These are phyloP conservation scores for Ophiostoma himal-ulmi DNA, from an alignment of 2,329 filamentous ascomycete genomes.

Conservation along the genomic window DNA sequence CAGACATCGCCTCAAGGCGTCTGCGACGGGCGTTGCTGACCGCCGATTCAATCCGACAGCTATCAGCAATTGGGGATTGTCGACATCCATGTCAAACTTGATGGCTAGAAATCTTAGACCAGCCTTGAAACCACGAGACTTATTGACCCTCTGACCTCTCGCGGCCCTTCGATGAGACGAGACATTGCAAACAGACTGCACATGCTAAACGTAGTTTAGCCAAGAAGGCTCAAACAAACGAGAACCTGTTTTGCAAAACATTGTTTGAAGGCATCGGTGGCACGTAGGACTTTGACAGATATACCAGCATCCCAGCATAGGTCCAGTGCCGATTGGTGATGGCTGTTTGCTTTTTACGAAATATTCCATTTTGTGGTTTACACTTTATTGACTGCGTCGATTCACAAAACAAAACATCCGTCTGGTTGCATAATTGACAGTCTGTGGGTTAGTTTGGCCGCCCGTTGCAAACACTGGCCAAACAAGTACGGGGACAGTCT, in stretches of 20 bases:
- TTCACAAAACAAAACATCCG: not conserved
- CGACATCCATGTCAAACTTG: too few relatives aligned
- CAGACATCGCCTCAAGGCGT: too few relatives aligned
- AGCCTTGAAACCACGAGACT: not conserved
- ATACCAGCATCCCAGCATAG: not conserved
- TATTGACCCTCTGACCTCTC: not conserved
- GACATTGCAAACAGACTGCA: not conserved
- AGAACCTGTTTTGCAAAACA: not conserved
- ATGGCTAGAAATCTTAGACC: too few relatives aligned
- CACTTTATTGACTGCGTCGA: not conserved
- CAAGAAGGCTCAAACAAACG: not conserved
- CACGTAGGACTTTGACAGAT: not conserved
- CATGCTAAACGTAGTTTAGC: not conserved
- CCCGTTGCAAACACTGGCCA: conserved; percentile 1
- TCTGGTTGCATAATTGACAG: not conserved
- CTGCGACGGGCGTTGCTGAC: too few relatives aligned
- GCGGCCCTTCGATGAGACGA: not conserved
- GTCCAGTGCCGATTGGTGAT: not conserved
- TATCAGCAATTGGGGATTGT: too few relatives aligned
- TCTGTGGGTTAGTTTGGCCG: not conserved
- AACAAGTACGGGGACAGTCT: not conserved
- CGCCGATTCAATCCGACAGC: too few relatives aligned
- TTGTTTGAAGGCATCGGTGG: not conserved
- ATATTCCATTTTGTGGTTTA: not conserved
- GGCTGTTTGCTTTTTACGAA: not conserved